Percentiles rank a stretch among this genome's conserved stretches.
Conservation (phyloP, 352 stramenopile species). For the Pythium rishiriense region DNA sequence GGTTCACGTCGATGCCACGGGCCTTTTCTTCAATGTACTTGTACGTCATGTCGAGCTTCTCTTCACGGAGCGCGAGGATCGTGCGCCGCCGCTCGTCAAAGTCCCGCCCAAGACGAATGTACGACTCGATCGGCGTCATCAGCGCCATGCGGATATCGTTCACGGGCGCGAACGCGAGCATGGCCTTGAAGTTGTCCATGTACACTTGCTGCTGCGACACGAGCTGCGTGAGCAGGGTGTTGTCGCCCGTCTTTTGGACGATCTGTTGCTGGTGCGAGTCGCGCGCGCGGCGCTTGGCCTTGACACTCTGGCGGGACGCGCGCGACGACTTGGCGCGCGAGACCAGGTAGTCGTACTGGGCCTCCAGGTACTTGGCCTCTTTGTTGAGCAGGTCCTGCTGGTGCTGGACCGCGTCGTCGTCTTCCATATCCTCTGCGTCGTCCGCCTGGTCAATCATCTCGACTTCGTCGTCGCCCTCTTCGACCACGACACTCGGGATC, state of each 20-base stretch:
- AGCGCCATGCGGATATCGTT: conserved; percentile 68
- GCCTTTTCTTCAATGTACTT: conserved; percentile 81
- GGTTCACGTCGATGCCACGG: conserved; percentile 46
- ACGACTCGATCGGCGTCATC: conserved; percentile 82
- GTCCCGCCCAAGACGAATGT: conserved; percentile 61
- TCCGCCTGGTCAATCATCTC: conserved; percentile 20
- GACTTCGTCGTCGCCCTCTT: conserved; percentile 26
- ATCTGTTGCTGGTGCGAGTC: conserved; percentile 41
- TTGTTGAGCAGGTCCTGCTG: conserved; percentile 64
- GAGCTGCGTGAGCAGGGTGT: conserved; percentile 52
- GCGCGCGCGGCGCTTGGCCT: conserved; percentile 48
- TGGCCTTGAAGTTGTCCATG: conserved; percentile 76
- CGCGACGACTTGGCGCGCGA: conserved; percentile 35
- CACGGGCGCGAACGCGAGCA: conserved; percentile 74
- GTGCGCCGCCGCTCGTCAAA: conserved; percentile 63
- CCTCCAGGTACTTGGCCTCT: conserved; percentile 69
- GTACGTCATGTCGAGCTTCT: conserved; percentile 80
- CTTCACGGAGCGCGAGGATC: conserved; percentile 60
- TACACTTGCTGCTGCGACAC: conserved; percentile 72
- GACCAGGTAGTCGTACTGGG: conserved; percentile 63
- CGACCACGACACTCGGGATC: conserved; percentile 11
- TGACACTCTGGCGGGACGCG: conserved; percentile 26
- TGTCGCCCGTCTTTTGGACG: conserved; percentile 47
- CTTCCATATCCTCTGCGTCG: conserved; percentile 11
- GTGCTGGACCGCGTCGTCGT: conserved; percentile 36